These are phyloP conservation scores for Penicillium sp. DNA, from an alignment of 2,329 filamentous ascomycete species.

Conservation along the genomic window DNA sequence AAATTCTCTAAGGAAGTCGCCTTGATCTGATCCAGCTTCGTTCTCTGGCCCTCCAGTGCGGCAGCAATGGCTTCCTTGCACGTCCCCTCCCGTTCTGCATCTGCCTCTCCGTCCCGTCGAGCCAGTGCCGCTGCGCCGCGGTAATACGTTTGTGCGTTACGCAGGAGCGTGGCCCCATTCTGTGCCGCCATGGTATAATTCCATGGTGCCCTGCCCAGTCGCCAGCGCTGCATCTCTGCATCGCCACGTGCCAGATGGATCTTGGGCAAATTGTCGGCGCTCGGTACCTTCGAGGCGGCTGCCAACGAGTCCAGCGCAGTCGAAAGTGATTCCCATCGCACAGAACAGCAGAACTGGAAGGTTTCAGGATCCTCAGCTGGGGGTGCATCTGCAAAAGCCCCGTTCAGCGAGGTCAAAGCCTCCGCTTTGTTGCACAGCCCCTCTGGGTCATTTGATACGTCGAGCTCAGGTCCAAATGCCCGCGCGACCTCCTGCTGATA, in stretches of 20 bases:
- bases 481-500: slow-evolving; percentile 52
- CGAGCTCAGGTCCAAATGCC: slow-evolving; percentile 44
- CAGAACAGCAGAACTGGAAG: slow-evolving; percentile 32
- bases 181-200: slow-evolving; percentile 46
- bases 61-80: slow-evolving; percentile 54
- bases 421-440: slow-evolving; percentile 59
- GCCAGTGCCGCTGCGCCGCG: slow-evolving; percentile 53
- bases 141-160: slow-evolving; percentile 62
- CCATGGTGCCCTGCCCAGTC: slow-evolving; percentile 51
- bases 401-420: slow-evolving; percentile 57
- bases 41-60: slow-evolving; percentile 46
- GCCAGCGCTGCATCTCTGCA: slow-evolving; percentile 56
- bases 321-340: slow-evolving; percentile 57
- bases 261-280: slow-evolving; percentile 52
- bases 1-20: slow-evolving; percentile 40
- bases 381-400: slow-evolving; percentile 45
- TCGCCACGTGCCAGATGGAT: slow-evolving; percentile 60
- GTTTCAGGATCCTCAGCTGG: slow-evolving; percentile 31
- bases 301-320: slow-evolving; percentile 54
- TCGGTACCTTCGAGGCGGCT: slow-evolving; percentile 54
- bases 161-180: slow-evolving; percentile 51
- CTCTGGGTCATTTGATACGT: slow-evolving; percentile 49
- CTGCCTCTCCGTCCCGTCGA: slow-evolving; percentile 42
- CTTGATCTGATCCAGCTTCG: slow-evolving; percentile 43
- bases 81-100: slow-evolving; percentile 48